These are phyloP conservation scores for Russula lepida DNA, from an alignment of 768 basidiomycete genomes.

Conservation along the genomic window DNA sequence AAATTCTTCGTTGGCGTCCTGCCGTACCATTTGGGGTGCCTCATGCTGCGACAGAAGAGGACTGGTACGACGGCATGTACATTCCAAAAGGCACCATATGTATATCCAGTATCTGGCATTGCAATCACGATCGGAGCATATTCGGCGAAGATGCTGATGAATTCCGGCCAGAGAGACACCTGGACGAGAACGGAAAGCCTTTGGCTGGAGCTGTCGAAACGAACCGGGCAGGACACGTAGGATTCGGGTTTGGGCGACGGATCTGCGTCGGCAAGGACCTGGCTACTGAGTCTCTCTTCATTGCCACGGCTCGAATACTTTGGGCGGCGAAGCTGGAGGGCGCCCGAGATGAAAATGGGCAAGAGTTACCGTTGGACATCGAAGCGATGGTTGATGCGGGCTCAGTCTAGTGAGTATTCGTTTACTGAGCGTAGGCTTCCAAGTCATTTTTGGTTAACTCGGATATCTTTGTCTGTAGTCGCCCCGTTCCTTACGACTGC, in stretches of 20 bases:
- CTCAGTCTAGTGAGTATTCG: background rate
- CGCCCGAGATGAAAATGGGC: slow-evolving; percentile 9
- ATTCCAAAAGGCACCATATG: slow-evolving; percentile 32
- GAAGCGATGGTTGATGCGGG: slow-evolving; percentile 1
- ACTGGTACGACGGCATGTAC: slow-evolving; percentile 25
- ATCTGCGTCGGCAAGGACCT: slow-evolving; percentile 22
- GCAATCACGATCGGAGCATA: background rate
- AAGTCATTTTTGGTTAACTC: background rate
- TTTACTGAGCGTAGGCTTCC: background rate
- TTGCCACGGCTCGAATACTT: slow-evolving; percentile 18
- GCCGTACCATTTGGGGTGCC: background rate
- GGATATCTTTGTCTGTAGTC: background rate
- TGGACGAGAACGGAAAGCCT: slow-evolving; percentile 2
- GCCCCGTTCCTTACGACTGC: slow-evolving; percentile 17
- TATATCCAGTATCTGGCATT: slow-evolving; percentile 23
- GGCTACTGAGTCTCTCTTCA: slow-evolving; percentile 20
- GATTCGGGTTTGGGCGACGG: slow-evolving; percentile 19
- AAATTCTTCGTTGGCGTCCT: slow-evolving; percentile 10
- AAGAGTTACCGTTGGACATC: slow-evolving; percentile 1
- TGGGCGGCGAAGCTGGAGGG: slow-evolving; percentile 19
- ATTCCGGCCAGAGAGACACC: slow-evolving; percentile 21
- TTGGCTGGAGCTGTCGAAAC: slow-evolving; percentile 5
- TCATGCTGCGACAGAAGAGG: slow-evolving; percentile 22
- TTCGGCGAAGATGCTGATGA: slow-evolving; percentile 17
- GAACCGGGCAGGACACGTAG: slow-evolving; percentile 10